Evolutionary conservation across 148 eudicot species (phyloP).

Genomic region (Cornus controversa): DNA sequence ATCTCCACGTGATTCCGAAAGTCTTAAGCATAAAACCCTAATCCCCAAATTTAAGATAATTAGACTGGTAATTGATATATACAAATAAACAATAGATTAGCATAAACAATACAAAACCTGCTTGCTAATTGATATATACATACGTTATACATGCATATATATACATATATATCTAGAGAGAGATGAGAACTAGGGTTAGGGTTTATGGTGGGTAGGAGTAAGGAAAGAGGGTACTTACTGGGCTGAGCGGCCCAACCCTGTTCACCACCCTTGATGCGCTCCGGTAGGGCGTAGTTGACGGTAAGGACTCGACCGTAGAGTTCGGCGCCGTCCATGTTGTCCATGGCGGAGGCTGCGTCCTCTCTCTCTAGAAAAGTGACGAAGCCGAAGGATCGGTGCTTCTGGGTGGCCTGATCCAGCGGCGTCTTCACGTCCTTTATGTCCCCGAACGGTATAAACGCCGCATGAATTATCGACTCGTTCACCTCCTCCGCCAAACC

Average conservation of each 20-base stretch:
- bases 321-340: conserved; percentile 96
- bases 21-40: neutral
- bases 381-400: conserved; percentile 95
- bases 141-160: too few species aligned
- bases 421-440: conserved; percentile 97
- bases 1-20: neutral
- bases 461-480: conserved; percentile 79
- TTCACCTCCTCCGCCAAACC: conserved; percentile 95
- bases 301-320: conserved; percentile 93
- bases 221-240: conserved; percentile 38
- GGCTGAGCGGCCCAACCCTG: conserved; percentile 99
- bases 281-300: conserved; percentile 92
- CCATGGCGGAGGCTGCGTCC: conserved; percentile 96
- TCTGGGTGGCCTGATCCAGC: conserved; percentile 84
- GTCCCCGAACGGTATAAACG: conserved; percentile 94
- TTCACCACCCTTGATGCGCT: conserved; percentile 93
- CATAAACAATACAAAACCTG: neutral
- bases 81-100: neutral
- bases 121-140: neutral
- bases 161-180: too few species aligned
- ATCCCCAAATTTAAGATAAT: neutral
- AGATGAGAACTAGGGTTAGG: conserved; percentile 10
- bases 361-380: conserved; percentile 88
- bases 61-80: neutral
- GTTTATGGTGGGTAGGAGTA: neutral